These are phyloP conservation scores for Talaromyces funiculosus DNA, from an alignment of 2,329 filamentous ascomycete species.

Conservation along the genomic window DNA sequence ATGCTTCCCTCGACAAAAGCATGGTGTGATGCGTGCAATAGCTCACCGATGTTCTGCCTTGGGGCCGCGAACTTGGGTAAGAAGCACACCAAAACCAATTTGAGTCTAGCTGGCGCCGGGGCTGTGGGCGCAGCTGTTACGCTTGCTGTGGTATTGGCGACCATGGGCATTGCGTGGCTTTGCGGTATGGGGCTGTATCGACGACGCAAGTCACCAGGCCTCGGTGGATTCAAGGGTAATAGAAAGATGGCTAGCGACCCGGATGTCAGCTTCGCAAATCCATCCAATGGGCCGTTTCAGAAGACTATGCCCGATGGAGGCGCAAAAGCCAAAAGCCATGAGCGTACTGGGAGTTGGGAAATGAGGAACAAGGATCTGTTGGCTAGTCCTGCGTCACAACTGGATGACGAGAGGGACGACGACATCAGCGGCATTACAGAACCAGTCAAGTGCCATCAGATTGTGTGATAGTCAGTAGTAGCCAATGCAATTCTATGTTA, in stretches of 20 bases:
- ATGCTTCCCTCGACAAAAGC: slow-evolving; percentile 40
- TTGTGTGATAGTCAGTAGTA: slow-evolving; percentile 34
- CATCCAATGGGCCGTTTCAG: slow-evolving; percentile 37
- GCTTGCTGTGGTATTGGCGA: slow-evolving; percentile 40
- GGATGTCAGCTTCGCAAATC: slow-evolving; percentile 42
- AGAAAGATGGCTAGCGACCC: slow-evolving; percentile 51
- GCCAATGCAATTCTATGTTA: background rate
- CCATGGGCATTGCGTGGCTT: slow-evolving; percentile 36
- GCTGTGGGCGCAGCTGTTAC: slow-evolving; percentile 53
- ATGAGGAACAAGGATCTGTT: slow-evolving; percentile 36
- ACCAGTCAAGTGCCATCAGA: slow-evolving; percentile 45
- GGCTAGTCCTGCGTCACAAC: slow-evolving; percentile 23
- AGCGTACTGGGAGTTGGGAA: slow-evolving; percentile 55
- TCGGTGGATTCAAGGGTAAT: slow-evolving; percentile 54
- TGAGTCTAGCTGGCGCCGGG: slow-evolving; percentile 47
- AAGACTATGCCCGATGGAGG: slow-evolving; percentile 9
- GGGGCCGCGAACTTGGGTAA: slow-evolving; percentile 29
- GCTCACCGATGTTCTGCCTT: slow-evolving; percentile 47
- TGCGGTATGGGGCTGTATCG: slow-evolving; percentile 45
- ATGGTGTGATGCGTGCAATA: slow-evolving; percentile 50
- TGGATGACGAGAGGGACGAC: slow-evolving; percentile 41
- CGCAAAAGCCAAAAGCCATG: slow-evolving; percentile 38
- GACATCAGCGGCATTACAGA: slow-evolving; percentile 33
- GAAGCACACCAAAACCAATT: slow-evolving; percentile 14
- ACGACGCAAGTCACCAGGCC: slow-evolving; percentile 28